phyloP scores from a whole-genome alignment of 352 stramenopile genomes.

The Phytopythium litorale region DNA sequence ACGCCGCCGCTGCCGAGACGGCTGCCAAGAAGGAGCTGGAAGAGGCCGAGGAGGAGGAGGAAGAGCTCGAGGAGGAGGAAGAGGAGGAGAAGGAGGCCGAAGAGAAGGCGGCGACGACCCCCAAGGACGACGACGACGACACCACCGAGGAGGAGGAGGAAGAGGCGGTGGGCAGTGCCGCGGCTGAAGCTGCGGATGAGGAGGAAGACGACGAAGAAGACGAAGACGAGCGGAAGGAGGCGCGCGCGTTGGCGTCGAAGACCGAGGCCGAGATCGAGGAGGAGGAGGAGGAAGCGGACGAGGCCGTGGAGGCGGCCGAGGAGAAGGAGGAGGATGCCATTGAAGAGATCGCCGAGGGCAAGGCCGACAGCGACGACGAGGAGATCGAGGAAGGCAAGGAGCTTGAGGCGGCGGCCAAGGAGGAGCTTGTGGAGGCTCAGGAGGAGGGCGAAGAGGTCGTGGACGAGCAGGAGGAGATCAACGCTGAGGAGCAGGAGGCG shows the following conservation, averaged over 20 bases:
- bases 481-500: slow-evolving; percentile 2
- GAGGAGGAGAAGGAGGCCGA: slow-evolving; percentile 1
- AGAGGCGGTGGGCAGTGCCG: background rate
- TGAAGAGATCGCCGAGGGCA: slow-evolving; percentile 7
- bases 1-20: slow-evolving; percentile 10
- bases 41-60: slow-evolving; percentile 14
- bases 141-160: slow-evolving; percentile 6
- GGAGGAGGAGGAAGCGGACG: slow-evolving; percentile 4
- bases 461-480: slow-evolving; percentile 4
- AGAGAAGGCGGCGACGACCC: background rate
- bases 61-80: slow-evolving; percentile 12
- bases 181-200: slow-evolving; percentile 9
- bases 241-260: slow-evolving; percentile 3
- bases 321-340: slow-evolving; percentile 6
- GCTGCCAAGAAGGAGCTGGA: slow-evolving; percentile 8
- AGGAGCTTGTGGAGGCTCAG: slow-evolving; percentile 5
- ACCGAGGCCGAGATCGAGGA: slow-evolving; percentile 3
- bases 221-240: background rate
- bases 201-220: slow-evolving; percentile 14
- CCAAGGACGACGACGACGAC: slow-evolving; percentile 7
- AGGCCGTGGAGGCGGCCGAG: slow-evolving; percentile 5
- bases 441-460: slow-evolving; percentile 5
- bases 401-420: slow-evolving; percentile 1
- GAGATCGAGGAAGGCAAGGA: slow-evolving; percentile 8
- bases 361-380: slow-evolving; percentile 1